These are phyloP conservation scores for Talaromyces sp. DNA, from an alignment of 2,329 filamentous ascomycete genomes.

Conservation along the genomic window DNA sequence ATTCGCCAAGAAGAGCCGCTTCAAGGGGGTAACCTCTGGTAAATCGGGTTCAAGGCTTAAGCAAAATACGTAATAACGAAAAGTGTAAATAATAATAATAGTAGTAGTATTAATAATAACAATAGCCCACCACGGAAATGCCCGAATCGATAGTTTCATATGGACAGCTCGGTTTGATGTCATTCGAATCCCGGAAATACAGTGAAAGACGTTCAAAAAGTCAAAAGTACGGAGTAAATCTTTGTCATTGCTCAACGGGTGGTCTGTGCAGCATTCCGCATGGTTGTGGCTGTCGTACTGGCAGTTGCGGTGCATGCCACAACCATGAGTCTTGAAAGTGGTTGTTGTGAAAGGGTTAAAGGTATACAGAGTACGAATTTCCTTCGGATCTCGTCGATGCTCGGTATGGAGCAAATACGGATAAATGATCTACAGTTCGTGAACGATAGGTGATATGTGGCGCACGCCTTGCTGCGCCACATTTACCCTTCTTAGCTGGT, in stretches of 20 bases:
- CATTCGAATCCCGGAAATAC: background rate
- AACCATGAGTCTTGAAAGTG: background rate
- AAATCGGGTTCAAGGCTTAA: background rate
- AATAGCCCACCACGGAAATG: slow-evolving; percentile 2
- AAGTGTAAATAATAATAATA: background rate
- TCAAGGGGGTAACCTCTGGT: background rate
- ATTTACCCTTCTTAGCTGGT: background rate
- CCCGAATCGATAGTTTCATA: slow-evolving; percentile 6
- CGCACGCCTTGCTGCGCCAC: background rate
- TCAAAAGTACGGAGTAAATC: too few species aligned
- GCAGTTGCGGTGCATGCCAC: background rate
- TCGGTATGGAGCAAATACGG: too few species aligned
- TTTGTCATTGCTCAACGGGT: background rate
- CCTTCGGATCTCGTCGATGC: background rate
- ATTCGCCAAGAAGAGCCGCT: background rate
- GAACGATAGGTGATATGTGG: background rate
- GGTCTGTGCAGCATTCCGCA: background rate
- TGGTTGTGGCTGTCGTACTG: too few species aligned
- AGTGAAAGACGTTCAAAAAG: too few species aligned
- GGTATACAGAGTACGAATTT: too few species aligned
- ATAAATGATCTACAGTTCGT: background rate
- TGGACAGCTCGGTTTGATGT: background rate
- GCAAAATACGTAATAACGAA: too few species aligned
- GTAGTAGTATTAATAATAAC: too few species aligned
- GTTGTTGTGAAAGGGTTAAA: background rate